phyloP scores from a whole-genome alignment of 306 rosid species.

The Cucurbita moschata region DNA sequence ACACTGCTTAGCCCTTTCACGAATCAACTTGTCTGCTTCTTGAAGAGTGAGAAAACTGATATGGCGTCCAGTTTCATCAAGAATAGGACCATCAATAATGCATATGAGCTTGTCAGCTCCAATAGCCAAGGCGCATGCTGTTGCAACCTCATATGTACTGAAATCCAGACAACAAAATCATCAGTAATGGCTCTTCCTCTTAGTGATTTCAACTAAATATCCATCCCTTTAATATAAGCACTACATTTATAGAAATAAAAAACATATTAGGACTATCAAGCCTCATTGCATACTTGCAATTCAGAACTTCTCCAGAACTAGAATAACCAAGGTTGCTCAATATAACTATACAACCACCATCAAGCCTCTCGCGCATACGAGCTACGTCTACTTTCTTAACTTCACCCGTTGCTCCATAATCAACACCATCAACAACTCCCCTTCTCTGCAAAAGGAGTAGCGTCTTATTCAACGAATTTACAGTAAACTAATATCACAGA shows the following conservation, averaged over 20 bases:
- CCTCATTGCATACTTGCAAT: constrained; percentile 83
- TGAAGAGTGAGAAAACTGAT: constrained; percentile 72
- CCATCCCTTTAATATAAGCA: background rate
- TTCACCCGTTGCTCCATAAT: constrained; percentile 96
- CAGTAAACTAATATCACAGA: background rate
- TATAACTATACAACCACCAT: constrained; percentile 83
- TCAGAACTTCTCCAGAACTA: constrained; percentile 90
- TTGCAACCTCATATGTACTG: constrained; percentile 96
- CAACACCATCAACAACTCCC: constrained; percentile 83
- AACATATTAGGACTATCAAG: background rate
- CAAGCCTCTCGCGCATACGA: constrained; percentile 93
- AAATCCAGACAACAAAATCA: constrained; percentile 10
- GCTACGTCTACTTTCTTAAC: constrained; percentile 70
- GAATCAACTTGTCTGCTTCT: constrained; percentile 85
- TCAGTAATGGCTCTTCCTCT: constrained; percentile 13
- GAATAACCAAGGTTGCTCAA: constrained; percentile 94
- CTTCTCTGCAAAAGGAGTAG: constrained; percentile 50
- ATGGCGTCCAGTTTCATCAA: constrained; percentile 66
- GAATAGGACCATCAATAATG: constrained; percentile 84
- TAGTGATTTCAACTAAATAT: background rate
- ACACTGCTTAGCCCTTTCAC: constrained; percentile 79
- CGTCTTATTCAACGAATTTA: background rate
- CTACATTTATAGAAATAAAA: background rate
- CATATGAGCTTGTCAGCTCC: constrained; percentile 92
- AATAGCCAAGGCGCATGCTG: constrained; percentile 89